Evolutionary conservation across 2,329 filamentous ascomycete genomes (phyloP).

Genomic region (Fusarium fujikuroi): DNA sequence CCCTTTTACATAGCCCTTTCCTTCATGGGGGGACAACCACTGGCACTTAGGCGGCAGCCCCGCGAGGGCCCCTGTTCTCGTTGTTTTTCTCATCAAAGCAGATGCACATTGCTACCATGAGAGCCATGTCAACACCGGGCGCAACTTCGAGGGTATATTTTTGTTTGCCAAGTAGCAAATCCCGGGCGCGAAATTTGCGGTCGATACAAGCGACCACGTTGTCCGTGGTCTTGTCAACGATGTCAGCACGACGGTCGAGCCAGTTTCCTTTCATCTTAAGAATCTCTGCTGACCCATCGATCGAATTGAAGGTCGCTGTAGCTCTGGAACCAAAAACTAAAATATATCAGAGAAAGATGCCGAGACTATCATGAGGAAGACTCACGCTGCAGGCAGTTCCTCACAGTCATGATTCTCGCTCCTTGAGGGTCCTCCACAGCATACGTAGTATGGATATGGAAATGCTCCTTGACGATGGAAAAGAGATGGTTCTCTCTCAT

Average conservation of each 20-base stretch:
- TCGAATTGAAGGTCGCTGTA: conserved; percentile 66
- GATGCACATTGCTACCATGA: conserved; percentile 75
- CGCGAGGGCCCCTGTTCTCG: not conserved
- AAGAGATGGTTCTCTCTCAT: conserved; percentile 65
- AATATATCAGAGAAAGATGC: not conserved
- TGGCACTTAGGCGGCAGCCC: too few relatives aligned
- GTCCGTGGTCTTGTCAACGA: conserved; percentile 62
- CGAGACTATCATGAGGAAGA: conserved; percentile 18
- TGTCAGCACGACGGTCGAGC: conserved; percentile 66
- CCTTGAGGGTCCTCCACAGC: conserved; percentile 58
- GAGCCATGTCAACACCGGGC: conserved; percentile 71
- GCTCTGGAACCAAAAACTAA: conserved; percentile 65
- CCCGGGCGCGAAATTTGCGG: conserved; percentile 66
- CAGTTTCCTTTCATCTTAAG: conserved; percentile 71
- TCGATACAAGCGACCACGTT: conserved; percentile 67
- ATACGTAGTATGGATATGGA: conserved; percentile 63
- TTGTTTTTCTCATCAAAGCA: conserved; percentile 68
- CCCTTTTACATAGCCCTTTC: not conserved
- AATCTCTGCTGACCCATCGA: conserved; percentile 54
- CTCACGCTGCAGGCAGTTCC: conserved; percentile 64
- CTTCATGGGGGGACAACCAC: too few relatives aligned
- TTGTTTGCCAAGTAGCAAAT: conserved; percentile 70
- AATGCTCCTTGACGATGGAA: conserved; percentile 64
- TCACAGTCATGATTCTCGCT: conserved; percentile 64
- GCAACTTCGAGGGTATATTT: conserved; percentile 73